Evolutionary conservation across 805 yeast genomes (phyloP).

Genomic region (Ogataea pilisensis): DNA sequence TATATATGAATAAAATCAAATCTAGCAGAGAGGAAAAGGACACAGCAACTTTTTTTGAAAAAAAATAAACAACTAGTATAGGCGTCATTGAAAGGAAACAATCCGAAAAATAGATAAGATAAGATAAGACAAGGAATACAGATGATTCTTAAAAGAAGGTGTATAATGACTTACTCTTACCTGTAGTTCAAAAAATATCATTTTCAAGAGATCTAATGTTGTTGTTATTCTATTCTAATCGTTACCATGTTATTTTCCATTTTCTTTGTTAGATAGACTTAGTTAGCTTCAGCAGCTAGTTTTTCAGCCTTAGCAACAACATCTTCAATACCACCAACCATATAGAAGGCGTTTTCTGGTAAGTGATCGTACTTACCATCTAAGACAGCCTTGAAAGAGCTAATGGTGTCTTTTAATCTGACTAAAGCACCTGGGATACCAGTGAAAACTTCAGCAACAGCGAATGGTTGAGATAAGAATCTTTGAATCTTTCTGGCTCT

Average conservation of each 20-base stretch:
- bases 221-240: neutral
- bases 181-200: neutral
- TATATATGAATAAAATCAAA: constrained; percentile 3
- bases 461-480: constrained; percentile 99
- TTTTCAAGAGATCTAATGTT: neutral
- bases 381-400: constrained; percentile 93
- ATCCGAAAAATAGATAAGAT: neutral
- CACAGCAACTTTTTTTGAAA: neutral
- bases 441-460: constrained; percentile 99
- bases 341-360: constrained; percentile 99
- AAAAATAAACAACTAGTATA: neutral
- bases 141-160: too few species aligned
- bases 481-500: constrained; percentile 99
- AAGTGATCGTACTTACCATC: constrained; percentile 98
- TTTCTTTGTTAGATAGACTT: constrained; percentile 20
- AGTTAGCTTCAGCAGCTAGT: constrained; percentile 89
- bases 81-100: neutral
- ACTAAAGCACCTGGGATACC: constrained; percentile 99
- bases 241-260: neutral
- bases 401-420: constrained; percentile 90
- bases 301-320: constrained; percentile 98
- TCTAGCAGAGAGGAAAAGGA: neutral
- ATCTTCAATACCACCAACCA: constrained; percentile 99
- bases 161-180: too few species aligned
- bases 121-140: neutral